These are phyloP conservation scores for Fusarium liriodendri DNA, from an alignment of 2,329 filamentous ascomycete genomes.

Conservation along the genomic window DNA sequence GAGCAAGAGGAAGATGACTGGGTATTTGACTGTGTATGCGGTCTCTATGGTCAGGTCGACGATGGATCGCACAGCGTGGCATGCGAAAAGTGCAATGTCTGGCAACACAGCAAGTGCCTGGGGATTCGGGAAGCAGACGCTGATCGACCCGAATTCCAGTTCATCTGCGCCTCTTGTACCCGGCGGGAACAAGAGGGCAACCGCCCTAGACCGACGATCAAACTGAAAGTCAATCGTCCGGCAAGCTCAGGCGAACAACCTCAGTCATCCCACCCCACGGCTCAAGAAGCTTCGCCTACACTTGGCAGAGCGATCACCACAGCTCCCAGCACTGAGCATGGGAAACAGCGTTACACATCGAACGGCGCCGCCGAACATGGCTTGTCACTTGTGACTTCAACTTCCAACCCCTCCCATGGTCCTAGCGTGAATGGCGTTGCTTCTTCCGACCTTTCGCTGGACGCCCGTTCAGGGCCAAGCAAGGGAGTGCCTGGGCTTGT, in stretches of 20 bases:
- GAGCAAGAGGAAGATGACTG: constrained; percentile 83
- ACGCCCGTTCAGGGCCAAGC: constrained; percentile 8
- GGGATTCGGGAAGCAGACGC: constrained; percentile 82
- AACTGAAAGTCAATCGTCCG: constrained; percentile 59
- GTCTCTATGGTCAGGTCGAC: constrained; percentile 90
- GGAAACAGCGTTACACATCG: neutral
- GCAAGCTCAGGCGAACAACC: constrained; percentile 13
- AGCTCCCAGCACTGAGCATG: neutral
- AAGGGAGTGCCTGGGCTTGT: constrained; percentile 11
- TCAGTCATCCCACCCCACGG: constrained; percentile 15
- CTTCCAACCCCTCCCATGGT: constrained; percentile 12
- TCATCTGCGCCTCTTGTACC: constrained; percentile 83
- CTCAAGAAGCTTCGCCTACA: constrained; percentile 1
- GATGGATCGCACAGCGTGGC: constrained; percentile 94
- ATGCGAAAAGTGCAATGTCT: constrained; percentile 93
- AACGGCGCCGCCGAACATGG: constrained; percentile 24
- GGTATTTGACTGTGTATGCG: constrained; percentile 96
- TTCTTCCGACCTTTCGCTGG: constrained; percentile 2
- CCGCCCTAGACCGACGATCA: constrained; percentile 62
- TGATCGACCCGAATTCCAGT: constrained; percentile 87
- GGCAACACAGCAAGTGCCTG: constrained; percentile 96
- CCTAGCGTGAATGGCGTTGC: constrained; percentile 25
- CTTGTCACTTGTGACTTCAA: constrained; percentile 18
- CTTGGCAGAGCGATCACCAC: neutral
- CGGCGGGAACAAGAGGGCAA: constrained; percentile 74